Conservation (phyloP, 2,329 filamentous ascomycete species). For the Cercospora canescens region DNA sequence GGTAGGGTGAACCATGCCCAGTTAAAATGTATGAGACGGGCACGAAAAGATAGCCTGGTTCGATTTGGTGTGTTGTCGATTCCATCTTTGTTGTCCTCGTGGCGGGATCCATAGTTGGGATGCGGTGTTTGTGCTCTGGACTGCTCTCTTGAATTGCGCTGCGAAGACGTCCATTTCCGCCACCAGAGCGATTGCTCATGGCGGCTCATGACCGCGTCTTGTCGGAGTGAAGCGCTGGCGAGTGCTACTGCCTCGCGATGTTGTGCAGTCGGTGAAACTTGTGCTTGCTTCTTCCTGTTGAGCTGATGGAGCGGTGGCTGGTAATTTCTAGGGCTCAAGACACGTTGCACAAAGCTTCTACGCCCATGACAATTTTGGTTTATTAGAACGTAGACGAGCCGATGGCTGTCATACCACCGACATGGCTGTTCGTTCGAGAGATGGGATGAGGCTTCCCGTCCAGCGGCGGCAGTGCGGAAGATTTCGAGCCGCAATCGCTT, state of each 20-base stretch:
- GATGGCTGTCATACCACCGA: no score
- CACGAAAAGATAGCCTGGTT: neutral
- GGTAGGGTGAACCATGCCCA: constrained; percentile 45
- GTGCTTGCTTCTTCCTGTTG: neutral
- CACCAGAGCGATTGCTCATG: constrained; percentile 9
- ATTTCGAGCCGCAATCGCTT: neutral
- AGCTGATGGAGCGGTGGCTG: neutral
- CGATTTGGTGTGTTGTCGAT: neutral
- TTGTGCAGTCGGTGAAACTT: neutral
- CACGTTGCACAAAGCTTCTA: neutral
- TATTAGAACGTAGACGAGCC: no score
- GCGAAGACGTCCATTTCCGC: constrained; percentile 1
- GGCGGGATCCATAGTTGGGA: neutral
- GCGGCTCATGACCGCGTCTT: neutral
- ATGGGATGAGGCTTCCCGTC: neutral
- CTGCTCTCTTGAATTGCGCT: neutral
- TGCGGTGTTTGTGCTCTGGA: neutral
- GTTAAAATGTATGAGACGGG: constrained; percentile 14
- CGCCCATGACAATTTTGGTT: no score
- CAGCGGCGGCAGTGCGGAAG: neutral
- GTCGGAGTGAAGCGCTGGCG: neutral
- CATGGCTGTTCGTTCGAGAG: neutral
- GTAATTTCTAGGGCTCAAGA: neutral
- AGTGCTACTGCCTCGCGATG: neutral
- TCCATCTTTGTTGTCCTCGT: neutral